phyloP scores from a whole-genome alignment of 2,329 filamentous ascomycete species.

The Coniochaeta hoffmannii region DNA sequence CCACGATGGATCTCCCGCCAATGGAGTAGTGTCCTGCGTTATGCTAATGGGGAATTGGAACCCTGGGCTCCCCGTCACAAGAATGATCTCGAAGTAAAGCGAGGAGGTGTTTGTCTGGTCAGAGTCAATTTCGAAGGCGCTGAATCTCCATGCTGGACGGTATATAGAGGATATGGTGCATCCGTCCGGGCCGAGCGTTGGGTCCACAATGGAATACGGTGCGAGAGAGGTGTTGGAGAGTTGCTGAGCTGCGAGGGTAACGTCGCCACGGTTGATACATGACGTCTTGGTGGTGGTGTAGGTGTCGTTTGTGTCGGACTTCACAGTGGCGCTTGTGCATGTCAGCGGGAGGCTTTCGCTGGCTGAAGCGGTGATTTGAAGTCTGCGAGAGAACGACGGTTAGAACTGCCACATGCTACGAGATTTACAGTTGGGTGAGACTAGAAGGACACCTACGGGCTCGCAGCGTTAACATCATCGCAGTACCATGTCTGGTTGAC shows the following conservation, averaged over 20 bases:
- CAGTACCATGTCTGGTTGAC: constrained; percentile 13
- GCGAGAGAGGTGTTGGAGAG: constrained; percentile 1
- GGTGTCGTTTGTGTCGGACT: not conserved
- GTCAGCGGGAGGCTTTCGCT: constrained; percentile 6
- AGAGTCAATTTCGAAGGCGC: constrained; percentile 6
- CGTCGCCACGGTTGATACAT: not conserved
- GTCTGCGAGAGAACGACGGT: not conserved
- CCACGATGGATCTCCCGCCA: constrained; percentile 3
- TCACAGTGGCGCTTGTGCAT: constrained; percentile 4
- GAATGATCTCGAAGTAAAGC: constrained; percentile 9
- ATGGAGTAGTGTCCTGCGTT: not conserved
- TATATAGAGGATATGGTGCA: constrained; percentile 10
- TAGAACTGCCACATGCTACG: not conserved
- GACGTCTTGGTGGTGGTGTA: not conserved
- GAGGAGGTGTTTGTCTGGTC: not conserved
- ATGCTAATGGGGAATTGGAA: constrained; percentile 7
- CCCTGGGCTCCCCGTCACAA: constrained; percentile 5
- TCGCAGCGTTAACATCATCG: constrained; percentile 8
- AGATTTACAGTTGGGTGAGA: not conserved
- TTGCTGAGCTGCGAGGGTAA: constrained; percentile 5
- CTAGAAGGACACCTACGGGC: constrained; percentile 4
- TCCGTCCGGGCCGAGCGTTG: constrained; percentile 5
- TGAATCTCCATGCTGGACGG: constrained; percentile 9
- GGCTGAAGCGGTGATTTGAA: constrained; percentile 4
- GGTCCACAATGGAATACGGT: constrained; percentile 9